Evolutionary conservation across 176 grass and related monocot species (phyloP), one percentile per base, ranked within the genome.

Genomic region (Dendrocalamus sinicus): DNA sequence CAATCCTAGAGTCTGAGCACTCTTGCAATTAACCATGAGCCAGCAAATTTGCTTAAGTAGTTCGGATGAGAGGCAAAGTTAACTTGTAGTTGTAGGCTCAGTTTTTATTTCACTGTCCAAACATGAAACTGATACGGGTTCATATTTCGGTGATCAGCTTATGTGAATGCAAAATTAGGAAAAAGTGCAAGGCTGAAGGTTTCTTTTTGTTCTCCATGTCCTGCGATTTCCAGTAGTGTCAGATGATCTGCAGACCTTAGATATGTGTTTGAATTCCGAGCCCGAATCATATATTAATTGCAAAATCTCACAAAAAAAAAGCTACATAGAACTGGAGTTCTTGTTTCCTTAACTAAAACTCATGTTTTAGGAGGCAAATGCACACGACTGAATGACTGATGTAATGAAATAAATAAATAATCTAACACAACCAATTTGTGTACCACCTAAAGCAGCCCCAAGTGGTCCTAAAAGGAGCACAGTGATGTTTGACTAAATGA

Each of bases 311-410:
- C 20, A 80, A 66, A 66, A 66, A 66, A 58, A 55, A 12, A 72
- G 67, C 46, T 57, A 37, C 4, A 24, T 19, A 28, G 70, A 26
- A 78, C 7, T 73, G 37, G 2, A 41, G 8, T 73, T 66, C 44
- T 73, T 67, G 2, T 43, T 89, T 84, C 66, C 23, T 55, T 79
- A 73, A 43, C 48, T 39, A 60, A 66, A 71, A 64, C 75, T 67
- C 6, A 19, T 28, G 1, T 78, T 82, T 35, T 70, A 22, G 13
- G 43, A 76, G 70, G 62, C 12, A 63, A 50, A 17, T 77, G 63
- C 45, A 39, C 8, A 22, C 1, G 11, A 41, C 24, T 48, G 58
- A 65, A 72, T 45, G 10, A 40, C 10, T 71, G 14, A 66, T 60
- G 48, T 61, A 77, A 57, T 53, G 50, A 53, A 77, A 71, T 64